A percentile compares a stretch with the other conserved stretches of the same genome.
Evolutionary conservation across 1,139 yeast species (phyloP).

Genomic region (Arxiozyma bovina): DNA sequence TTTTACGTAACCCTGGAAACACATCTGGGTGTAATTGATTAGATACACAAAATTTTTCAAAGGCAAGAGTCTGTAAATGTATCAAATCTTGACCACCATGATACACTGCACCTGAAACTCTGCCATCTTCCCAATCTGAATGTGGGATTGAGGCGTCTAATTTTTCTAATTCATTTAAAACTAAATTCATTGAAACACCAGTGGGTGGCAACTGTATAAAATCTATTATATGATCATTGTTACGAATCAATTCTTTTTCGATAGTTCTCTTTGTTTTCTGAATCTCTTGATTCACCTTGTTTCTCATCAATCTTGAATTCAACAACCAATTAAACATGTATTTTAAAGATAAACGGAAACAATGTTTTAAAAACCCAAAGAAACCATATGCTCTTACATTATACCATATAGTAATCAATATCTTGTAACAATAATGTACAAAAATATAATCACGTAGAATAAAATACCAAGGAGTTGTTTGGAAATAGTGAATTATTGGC

Average conservation of each 20-base stretch:
- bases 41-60: constrained; percentile 68
- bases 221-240: constrained; percentile 40
- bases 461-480: constrained; percentile 8
- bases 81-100: constrained; percentile 81
- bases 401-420: constrained; percentile 6
- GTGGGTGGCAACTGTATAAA: constrained; percentile 43
- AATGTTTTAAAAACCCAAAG: constrained; percentile 22
- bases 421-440: constrained; percentile 9
- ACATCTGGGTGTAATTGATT: constrained; percentile 96
- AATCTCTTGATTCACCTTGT: constrained; percentile 56
- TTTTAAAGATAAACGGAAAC: constrained; percentile 18
- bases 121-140: constrained; percentile 74
- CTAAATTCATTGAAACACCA: constrained; percentile 44
- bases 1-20: constrained; percentile 90
- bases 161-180: constrained; percentile 43
- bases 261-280: constrained; percentile 39
- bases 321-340: constrained; percentile 34
- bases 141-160: constrained; percentile 44
- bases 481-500: neutral
- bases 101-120: constrained; percentile 90
- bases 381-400: constrained; percentile 37
- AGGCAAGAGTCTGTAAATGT: constrained; percentile 67
- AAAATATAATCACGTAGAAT: constrained; percentile 7
- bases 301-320: constrained; percentile 45
- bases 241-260: constrained; percentile 47